These are phyloP conservation scores for Aspergillus carbonarius DNA, from an alignment of 2,329 filamentous ascomycete species.

Conservation along the genomic window DNA sequence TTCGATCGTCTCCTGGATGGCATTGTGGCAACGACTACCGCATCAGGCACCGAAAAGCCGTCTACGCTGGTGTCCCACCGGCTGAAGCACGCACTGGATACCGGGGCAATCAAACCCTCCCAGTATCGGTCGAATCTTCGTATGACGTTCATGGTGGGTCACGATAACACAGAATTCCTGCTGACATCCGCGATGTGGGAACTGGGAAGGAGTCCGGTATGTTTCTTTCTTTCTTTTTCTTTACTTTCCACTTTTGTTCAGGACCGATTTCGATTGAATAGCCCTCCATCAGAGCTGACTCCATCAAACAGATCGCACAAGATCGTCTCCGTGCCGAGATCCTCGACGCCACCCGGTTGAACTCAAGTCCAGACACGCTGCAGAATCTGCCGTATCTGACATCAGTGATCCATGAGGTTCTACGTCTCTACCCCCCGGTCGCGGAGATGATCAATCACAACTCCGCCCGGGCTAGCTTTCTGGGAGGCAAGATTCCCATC, in stretches of 20 bases:
- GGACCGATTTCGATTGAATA: too few relatives aligned
- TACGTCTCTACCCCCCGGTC: constrained; percentile 4
- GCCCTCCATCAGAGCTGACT: background rate
- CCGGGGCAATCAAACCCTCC: background rate
- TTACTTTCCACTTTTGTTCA: too few relatives aligned
- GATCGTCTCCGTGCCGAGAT: background rate
- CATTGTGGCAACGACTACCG: background rate
- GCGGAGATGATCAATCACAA: background rate
- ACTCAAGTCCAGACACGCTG: background rate
- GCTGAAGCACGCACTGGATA: background rate
- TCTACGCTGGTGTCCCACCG: background rate
- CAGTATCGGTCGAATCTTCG: constrained; percentile 7
- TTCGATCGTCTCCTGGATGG: background rate
- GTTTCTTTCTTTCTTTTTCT: too few relatives aligned
- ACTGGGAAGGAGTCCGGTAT: background rate
- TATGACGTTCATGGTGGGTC: constrained; percentile 3
- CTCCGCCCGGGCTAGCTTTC: background rate
- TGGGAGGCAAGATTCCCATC: background rate
- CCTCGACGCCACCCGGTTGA: background rate
- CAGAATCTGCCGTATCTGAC: background rate
- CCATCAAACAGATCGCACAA: background rate
- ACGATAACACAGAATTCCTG: constrained; percentile 2
- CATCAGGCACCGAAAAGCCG: background rate
- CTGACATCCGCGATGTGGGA: constrained; percentile 1
- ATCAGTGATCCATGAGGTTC: background rate